phyloP scores from a whole-genome alignment of 192 early-diverging fungal species.

The Dispira parvispora region DNA sequence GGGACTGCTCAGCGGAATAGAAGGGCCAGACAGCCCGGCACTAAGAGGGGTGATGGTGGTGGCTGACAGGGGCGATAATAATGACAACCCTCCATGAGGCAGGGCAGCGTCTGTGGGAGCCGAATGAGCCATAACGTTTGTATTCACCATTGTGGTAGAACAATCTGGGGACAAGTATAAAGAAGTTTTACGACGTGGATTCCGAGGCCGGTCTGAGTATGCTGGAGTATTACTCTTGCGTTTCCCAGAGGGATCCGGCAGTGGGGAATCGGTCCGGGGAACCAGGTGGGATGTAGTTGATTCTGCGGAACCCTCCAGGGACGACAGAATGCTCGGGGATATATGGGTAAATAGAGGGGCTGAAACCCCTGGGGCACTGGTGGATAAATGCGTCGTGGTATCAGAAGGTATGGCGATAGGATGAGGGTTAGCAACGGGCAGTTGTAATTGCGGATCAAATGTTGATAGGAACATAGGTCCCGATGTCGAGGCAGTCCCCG shows the following conservation, averaged over 20 bases:
- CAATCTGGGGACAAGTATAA: neutral
- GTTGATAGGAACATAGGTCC: neutral
- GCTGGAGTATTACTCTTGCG: neutral
- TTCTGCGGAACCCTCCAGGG: neutral
- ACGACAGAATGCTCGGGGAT: neutral
- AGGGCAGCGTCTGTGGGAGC: neutral
- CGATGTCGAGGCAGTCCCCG: neutral
- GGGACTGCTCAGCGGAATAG: neutral
- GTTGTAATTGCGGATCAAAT: neutral
- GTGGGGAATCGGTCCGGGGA: neutral
- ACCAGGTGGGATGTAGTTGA: neutral
- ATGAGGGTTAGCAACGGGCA: neutral
- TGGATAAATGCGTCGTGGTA: neutral
- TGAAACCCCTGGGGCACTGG: neutral
- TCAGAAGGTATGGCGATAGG: neutral
- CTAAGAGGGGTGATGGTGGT: neutral
- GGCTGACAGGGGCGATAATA: neutral
- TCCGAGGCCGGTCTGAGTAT: neutral
- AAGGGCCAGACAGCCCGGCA: neutral
- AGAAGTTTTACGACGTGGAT: constrained; percentile 2
- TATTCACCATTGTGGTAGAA: neutral
- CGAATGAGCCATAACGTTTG: neutral
- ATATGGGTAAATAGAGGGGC: neutral
- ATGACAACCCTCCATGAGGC: neutral
- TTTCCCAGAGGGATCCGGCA: constrained; percentile 1